Percentiles rank a stretch among this genome's conserved stretches.
Conservation (phyloP, 2,329 filamentous ascomycete species). For the Fusarium pilosicola region DNA sequence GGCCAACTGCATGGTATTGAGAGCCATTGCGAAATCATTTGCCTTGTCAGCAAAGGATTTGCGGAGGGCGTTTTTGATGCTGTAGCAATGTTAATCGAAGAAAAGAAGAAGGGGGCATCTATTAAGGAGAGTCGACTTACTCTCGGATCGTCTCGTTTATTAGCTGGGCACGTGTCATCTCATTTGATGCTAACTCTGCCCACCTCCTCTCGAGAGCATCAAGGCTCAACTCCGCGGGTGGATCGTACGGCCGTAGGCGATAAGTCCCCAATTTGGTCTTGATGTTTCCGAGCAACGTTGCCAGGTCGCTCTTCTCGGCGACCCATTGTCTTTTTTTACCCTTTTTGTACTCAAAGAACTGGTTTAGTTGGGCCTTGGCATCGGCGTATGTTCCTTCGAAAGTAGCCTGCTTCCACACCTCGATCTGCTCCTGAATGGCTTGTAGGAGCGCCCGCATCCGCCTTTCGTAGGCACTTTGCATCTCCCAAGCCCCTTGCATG, state of each 20-base stretch:
- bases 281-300: conserved; percentile 94
- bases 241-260: conserved; percentile 88
- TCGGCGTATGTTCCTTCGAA: conserved; percentile 94
- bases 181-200: conserved; percentile 80
- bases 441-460: conserved; percentile 86
- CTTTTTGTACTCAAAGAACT: conserved; percentile 90
- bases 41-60: conserved; percentile 97
- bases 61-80: conserved; percentile 94
- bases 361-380: conserved; percentile 84
- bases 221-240: conserved; percentile 82
- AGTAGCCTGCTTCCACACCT: conserved; percentile 79
- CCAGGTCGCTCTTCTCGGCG: conserved; percentile 95
- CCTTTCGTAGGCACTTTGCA: conserved; percentile 96
- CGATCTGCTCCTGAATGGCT: conserved; percentile 77
- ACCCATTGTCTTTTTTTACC: conserved; percentile 95
- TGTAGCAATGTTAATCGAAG: conserved; percentile 50
- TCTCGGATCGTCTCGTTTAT: conserved; percentile 99
- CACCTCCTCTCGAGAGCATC: conserved; percentile 87
- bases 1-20: conserved; percentile 93
- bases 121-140: conserved; percentile 57
- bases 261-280: conserved; percentile 99
- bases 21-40: conserved; percentile 94
- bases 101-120: neutral
- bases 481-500: conserved; percentile 99
- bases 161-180: conserved; percentile 88